Percentiles rank a stretch among this genome's conserved stretches.
phyloP scores from a whole-genome alignment of 2,329 filamentous ascomycete species.

The Helotiales sp. region DNA sequence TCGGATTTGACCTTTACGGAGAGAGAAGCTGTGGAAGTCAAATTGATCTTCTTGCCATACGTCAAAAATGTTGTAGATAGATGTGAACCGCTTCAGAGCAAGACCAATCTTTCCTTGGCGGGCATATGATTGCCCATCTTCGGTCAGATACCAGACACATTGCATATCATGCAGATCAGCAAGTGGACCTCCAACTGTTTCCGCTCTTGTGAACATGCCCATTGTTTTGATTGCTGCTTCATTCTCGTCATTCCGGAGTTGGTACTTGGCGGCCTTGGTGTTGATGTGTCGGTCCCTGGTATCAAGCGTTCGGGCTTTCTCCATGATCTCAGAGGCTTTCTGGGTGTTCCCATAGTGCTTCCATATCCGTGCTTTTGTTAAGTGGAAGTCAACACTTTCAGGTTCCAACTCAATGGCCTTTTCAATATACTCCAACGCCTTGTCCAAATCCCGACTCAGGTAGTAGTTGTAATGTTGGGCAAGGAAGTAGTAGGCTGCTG shows the following conservation, averaged over 20 bases:
- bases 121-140: conserved; percentile 88
- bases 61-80: conserved; percentile 90
- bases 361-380: conserved; percentile 92
- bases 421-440: conserved; percentile 80
- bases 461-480: conserved; percentile 97
- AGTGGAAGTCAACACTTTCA: conserved; percentile 84
- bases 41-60: conserved; percentile 98
- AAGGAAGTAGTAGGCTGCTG: conserved; percentile 87
- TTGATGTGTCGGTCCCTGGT: conserved; percentile 96
- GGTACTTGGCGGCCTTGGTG: conserved; percentile 96
- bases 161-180: conserved; percentile 97
- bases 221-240: conserved; percentile 84
- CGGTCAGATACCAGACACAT: conserved; percentile 93
- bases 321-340: conserved; percentile 85
- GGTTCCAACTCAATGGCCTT: conserved; percentile 78
- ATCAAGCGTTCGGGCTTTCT: conserved; percentile 81
- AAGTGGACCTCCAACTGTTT: conserved; percentile 82
- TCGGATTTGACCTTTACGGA: conserved; percentile 94
- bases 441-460: conserved; percentile 78
- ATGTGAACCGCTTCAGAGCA: conserved; percentile 88
- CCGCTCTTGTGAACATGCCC: conserved; percentile 90
- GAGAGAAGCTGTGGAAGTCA: conserved; percentile 95
- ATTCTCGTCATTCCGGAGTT: conserved; percentile 88
- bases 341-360: conserved; percentile 83
- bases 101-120: conserved; percentile 80